phyloP scores from a whole-genome alignment of 202 grass and related monocot species.

The Zizania palustris region DNA sequence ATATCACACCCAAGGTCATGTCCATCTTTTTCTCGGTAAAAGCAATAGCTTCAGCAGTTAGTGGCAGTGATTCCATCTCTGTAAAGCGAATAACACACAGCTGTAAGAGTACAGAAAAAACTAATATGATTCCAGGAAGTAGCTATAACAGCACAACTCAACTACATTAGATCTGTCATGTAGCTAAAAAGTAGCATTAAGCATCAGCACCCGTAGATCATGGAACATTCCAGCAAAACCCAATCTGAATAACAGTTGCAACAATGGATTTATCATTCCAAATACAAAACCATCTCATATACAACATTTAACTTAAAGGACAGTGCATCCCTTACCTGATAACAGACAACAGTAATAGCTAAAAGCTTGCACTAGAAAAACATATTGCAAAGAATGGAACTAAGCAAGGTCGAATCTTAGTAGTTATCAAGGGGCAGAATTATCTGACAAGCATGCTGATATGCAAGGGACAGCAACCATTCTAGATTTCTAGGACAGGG shows the following conservation, averaged over 20 bases:
- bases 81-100: neutral
- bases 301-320: no score
- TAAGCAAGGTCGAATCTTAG: neutral
- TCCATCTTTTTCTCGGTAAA: conserved; percentile 99
- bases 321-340: neutral
- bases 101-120: conserved; percentile 7
- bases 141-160: neutral
- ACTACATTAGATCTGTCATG: neutral
- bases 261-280: neutral
- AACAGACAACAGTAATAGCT: neutral
- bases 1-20: conserved; percentile 81
- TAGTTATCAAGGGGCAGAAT: neutral
- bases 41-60: conserved; percentile 74
- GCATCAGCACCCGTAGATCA: neutral
- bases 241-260: neutral
- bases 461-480: neutral
- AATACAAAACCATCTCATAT: no score
- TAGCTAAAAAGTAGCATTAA: neutral
- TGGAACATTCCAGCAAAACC: neutral
- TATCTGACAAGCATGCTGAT: neutral
- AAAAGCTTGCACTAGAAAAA: neutral
- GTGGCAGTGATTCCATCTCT: conserved; percentile 70
- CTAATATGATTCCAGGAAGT: neutral
- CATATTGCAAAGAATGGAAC: neutral
- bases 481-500: no score